Conservation (phyloP, 2,329 filamentous ascomycete species). For the Alternaria conjuncta region DNA sequence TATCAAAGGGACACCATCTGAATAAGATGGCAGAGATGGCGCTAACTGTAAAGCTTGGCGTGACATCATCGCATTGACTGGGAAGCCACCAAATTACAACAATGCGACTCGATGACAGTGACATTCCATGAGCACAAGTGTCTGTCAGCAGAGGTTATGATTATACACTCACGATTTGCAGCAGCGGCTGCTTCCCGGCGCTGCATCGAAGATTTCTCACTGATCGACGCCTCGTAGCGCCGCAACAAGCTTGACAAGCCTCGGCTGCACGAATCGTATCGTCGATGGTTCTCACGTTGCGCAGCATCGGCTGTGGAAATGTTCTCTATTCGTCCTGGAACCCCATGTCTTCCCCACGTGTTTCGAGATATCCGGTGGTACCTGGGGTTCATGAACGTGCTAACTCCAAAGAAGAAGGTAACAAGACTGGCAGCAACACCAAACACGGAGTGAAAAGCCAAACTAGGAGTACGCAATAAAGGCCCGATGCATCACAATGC, state of each 20-base stretch:
- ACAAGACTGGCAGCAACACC: constrained; percentile 15
- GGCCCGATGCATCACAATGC: constrained; percentile 18
- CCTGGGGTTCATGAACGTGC: constrained; percentile 3
- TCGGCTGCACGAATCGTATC: constrained; percentile 2
- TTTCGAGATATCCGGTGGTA: constrained; percentile 1
- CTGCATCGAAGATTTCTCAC: neutral
- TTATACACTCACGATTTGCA: neutral
- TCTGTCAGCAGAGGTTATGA: neutral
- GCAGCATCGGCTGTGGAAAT: neutral
- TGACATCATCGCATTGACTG: neutral
- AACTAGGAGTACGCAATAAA: constrained; percentile 14
- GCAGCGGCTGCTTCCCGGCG: neutral
- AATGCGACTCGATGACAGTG: neutral
- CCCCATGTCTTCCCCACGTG: constrained; percentile 2
- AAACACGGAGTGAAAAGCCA: constrained; percentile 11
- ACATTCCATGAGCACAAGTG: neutral
- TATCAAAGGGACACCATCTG: neutral
- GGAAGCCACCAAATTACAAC: neutral
- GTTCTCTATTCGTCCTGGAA: neutral
- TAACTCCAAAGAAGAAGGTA: constrained; percentile 34
- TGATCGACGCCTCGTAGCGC: neutral
- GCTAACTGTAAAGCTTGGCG: neutral
- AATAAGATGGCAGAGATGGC: neutral
- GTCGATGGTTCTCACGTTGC: constrained; percentile 4
- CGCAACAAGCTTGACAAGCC: neutral